Evolutionary conservation across 2,329 filamentous ascomycete species (phyloP), one percentile per base, ranked within the genome.

Genomic region (Botrytis porri): DNA sequence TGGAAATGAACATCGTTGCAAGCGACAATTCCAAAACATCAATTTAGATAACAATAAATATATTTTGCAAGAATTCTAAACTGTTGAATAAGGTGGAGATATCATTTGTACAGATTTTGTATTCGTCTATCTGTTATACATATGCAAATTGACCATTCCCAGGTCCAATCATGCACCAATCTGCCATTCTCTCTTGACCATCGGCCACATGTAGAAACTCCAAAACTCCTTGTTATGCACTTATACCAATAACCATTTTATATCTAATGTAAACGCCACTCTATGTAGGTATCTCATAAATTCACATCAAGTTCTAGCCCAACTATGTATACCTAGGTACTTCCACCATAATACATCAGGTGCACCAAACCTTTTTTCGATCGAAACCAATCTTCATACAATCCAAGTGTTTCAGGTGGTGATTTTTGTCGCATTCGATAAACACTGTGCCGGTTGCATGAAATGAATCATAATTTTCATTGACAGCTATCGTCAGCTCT

Each of bases 151-250:
- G 18, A n/a, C 25, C n/a, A 25, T 45, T 20, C 37, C 37, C 25
- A 22, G 48, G n/a, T 14, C 48, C 35, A 29, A 29, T 41, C 35
- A 57, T 43, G 51, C 61, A 57, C 3, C 45, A 7, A 48, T 35
- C 60, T 41, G 43, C 61, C 35, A 67, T 22, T 12, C 29, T 20
- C 29, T 43, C n/a, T 43, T 57, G 20, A n/a, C n/a, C 8, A 59
- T 45, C 39, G 32, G 57, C 35, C 35, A 41, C 41, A n/a, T 57
- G 16, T 32, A 45, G 20, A 35, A 67, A 67, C 70, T 66, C 70
- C 70, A 67, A 66, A 59, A 72, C 70, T 51, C 70, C 70, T 39
- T 66, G 29, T 43, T 22, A 57, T 66, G 70, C 35, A 71, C 12
- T n/a, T 54, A 71, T 54, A 41, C 61, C 45, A 71, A 65, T 51